Base-by-base conservation (phyloP, 2,329 filamentous ascomycete species). In the Cladobotryum mycophilum region DNA sequence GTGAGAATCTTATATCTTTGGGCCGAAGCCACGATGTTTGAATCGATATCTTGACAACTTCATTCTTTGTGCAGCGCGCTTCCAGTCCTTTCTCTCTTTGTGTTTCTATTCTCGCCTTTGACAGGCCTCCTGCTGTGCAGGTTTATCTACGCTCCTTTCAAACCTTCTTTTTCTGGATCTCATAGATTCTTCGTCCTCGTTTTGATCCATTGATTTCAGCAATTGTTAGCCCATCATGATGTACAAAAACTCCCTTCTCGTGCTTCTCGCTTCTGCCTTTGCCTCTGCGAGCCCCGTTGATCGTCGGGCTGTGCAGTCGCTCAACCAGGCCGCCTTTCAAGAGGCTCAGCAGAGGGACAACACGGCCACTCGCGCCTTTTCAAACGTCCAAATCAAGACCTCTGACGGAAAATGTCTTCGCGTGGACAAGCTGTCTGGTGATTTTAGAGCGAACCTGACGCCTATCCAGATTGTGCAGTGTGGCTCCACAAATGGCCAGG, bases 361-460 rank as follows among this genome's bases (percentile, higher is more conserved):
- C 48, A 66, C 66, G 7, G 73, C 73, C 43, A 74, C 69, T 3
- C 67, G 73, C 8, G 70, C 70, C 22, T 69, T 74, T 45, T 69
- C 72, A 22, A 61, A 70, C 44, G 63, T 73, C n/a, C 65, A 69
- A 45, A 74, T 76, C 63, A 68, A 67, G 60, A 73, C 72, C 0
- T 64, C 70, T 1, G 67, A 72, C 44, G 73, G 72, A 22, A 64
- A 62, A 49, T 76, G 73, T 45, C 68, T 76, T 43, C 73, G 70
- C 47, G 72, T 76, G 15, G 71, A 76, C 56, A 60, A 66, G 48
- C 63, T 75, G 4, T 75, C 72, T 1, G 74, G 73, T 15, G 73
- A 77, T 58, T 75, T 73, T 52, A 68, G 73, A 12, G 72, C 68
- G 48, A 76, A 76, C 59, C 55, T 78, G 49, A 73, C 70, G 2